A percentile compares a stretch with the other conserved stretches of the same genome.
These are phyloP conservation scores for Penicillium sp. DNA, from an alignment of 2,329 filamentous ascomycete species.

Conservation along the genomic window DNA sequence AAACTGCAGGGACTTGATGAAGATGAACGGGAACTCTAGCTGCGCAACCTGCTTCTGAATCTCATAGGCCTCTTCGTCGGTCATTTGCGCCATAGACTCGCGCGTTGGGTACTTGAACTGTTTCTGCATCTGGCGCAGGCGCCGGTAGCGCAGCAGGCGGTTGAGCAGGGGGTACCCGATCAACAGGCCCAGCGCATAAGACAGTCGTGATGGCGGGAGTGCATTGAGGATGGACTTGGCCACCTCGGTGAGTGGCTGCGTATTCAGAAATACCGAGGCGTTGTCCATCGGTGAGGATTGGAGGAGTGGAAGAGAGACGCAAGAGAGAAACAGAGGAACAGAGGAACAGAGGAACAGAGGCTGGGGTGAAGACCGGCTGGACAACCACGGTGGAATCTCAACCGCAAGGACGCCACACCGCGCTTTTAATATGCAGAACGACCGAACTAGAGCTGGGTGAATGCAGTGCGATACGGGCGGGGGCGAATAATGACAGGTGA, in stretches of 20 bases:
- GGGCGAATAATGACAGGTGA: too few species aligned
- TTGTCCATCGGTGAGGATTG: constrained; percentile 9
- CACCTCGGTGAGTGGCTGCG: constrained; percentile 4
- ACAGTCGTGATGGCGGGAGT: constrained; percentile 19
- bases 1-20: constrained; percentile 54
- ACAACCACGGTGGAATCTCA: too few species aligned
- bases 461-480: too few species aligned
- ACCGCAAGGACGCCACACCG: too few species aligned
- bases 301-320: background rate
- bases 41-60: constrained; percentile 49
- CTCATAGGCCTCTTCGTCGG: constrained; percentile 51
- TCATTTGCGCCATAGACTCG: constrained; percentile 53
- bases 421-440: too few species aligned
- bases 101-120: constrained; percentile 48
- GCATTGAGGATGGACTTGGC: constrained; percentile 4
- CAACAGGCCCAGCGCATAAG: constrained; percentile 23
- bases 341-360: too few species aligned
- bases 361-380: too few species aligned
- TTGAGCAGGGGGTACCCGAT: constrained; percentile 30
- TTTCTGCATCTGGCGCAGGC: constrained; percentile 39
- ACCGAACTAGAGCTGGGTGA: too few species aligned
- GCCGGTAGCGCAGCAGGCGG: constrained; percentile 31
- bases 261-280: background rate
- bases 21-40: constrained; percentile 57
- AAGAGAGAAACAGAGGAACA: too few species aligned